phyloP scores from a whole-genome alignment of 495 filamentous ascomycete genomes.

The Antarctomyces pellizariae region DNA sequence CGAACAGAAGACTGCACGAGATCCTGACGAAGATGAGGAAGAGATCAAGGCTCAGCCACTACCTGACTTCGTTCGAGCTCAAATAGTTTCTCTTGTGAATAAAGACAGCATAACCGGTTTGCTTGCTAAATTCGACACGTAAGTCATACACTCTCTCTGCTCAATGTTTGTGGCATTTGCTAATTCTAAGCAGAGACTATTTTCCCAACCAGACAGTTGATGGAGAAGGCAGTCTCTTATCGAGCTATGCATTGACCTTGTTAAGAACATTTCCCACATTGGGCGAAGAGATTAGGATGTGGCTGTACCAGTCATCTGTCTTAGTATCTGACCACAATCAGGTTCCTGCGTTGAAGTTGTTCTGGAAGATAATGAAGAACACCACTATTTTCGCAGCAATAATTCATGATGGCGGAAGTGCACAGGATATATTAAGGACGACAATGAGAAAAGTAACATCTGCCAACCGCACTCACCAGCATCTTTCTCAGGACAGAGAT shows the following conservation, averaged over 20 bases:
- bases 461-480: conserved; percentile 6
- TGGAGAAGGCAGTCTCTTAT: conserved; percentile 37
- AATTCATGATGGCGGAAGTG: conserved; percentile 28
- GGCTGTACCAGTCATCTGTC: conserved; percentile 66
- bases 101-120: conserved; percentile 38
- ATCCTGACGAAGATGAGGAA: conserved; percentile 6
- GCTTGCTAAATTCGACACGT: conserved; percentile 19
- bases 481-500: conserved; percentile 29
- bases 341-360: conserved; percentile 61
- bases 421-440: conserved; percentile 31
- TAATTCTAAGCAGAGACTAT: conserved; percentile 4
- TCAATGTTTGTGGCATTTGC: neutral
- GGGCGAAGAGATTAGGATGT: conserved; percentile 86
- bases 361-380: conserved; percentile 55
- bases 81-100: conserved; percentile 39
- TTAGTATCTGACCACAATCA: conserved; percentile 20
- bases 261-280: conserved; percentile 64
- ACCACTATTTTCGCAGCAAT: conserved; percentile 46
- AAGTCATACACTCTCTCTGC: neutral
- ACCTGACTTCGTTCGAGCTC: conserved; percentile 31
- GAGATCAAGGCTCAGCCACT: conserved; percentile 14
- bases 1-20: conserved; percentile 9
- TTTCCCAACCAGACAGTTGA: conserved; percentile 13
- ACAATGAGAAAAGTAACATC: conserved; percentile 7
- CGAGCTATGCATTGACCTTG: conserved; percentile 69